These are phyloP conservation scores for Lodderomyces parapsilosis DNA, from an alignment of 1,139 yeast species.

Conservation along the genomic window DNA sequence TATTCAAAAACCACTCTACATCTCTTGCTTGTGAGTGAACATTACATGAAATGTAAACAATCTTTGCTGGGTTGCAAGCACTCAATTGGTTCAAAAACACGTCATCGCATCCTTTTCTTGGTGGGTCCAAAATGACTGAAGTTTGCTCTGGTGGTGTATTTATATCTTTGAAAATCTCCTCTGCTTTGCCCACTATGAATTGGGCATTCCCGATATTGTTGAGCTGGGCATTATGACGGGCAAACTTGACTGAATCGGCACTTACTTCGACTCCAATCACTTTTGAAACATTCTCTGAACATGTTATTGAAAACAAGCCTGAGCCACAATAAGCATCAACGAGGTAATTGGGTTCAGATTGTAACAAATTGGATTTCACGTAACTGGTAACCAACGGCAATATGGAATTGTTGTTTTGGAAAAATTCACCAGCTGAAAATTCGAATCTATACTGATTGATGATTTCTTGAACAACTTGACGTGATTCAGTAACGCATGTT, in stretches of 20 bases:
- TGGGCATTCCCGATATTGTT: conserved; percentile 76
- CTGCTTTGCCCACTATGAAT: conserved; percentile 91
- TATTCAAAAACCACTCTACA: conserved; percentile 73
- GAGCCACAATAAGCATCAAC: conserved; percentile 99
- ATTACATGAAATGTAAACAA: conserved; percentile 93
- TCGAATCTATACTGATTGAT: conserved; percentile 74
- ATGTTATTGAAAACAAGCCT: conserved; percentile 86
- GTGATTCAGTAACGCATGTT: conserved; percentile 65
- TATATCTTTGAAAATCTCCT: conserved; percentile 76
- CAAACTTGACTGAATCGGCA: conserved; percentile 88
- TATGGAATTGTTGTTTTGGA: conserved; percentile 93
- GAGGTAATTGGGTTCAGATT: conserved; percentile 57
- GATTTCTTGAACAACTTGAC: conserved; percentile 78
- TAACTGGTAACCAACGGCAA: conserved; percentile 78
- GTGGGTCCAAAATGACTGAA: conserved; percentile 92
- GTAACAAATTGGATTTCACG: conserved; percentile 67
- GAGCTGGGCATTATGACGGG: conserved; percentile 72
- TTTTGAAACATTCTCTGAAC: conserved; percentile 72
- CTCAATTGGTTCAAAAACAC: conserved; percentile 82
- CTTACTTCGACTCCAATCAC: conserved; percentile 95
- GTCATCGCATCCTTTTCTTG: conserved; percentile 94
- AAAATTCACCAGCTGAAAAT: conserved; percentile 91
- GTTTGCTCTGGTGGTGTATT: conserved; percentile 70
- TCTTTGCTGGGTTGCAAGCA: conserved; percentile 76
- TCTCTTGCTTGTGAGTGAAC: conserved; percentile 98